Percentiles rank a stretch among this genome's conserved stretches.
phyloP scores from a whole-genome alignment of 768 basidiomycete species.

The Chalciporus pseudorubinellus region DNA sequence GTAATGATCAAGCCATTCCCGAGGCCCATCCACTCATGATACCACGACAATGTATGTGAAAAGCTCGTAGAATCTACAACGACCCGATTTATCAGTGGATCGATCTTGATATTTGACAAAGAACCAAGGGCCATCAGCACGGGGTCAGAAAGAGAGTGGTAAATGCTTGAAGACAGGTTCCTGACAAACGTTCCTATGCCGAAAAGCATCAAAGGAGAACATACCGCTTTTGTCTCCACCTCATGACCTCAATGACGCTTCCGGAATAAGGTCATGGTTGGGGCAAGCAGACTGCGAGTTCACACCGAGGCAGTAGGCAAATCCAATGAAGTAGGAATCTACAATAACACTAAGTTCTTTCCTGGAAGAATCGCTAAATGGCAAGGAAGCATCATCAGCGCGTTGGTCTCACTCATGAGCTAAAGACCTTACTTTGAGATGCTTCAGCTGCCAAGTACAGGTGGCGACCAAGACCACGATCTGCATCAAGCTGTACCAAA shows the following conservation, averaged over 20 bases:
- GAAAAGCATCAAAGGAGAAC: not conserved
- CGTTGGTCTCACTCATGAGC: not conserved
- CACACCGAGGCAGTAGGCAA: not conserved
- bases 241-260: too few species aligned
- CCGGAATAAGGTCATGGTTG: not conserved
- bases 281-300: not conserved
- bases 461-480: conserved; percentile 80
- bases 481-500: conserved; percentile 93
- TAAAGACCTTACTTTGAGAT: conserved; percentile 67
- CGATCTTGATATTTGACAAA: not conserved
- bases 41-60: too few species aligned
- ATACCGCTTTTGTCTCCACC: not conserved
- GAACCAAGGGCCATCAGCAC: not conserved
- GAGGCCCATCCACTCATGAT: too few species aligned
- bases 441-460: conserved; percentile 90
- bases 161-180: not conserved
- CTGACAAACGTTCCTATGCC: not conserved
- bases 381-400: conserved; percentile 2
- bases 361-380: conserved; percentile 78
- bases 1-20: too few species aligned
- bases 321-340: conserved; percentile 7
- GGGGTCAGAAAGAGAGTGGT: not conserved
- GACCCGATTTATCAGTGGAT: not conserved
- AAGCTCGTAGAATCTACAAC: too few species aligned
- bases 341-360: conserved; percentile 51